phyloP scores from a whole-genome alignment of 1,139 yeast species.

The Suhomyces bribrorum region DNA sequence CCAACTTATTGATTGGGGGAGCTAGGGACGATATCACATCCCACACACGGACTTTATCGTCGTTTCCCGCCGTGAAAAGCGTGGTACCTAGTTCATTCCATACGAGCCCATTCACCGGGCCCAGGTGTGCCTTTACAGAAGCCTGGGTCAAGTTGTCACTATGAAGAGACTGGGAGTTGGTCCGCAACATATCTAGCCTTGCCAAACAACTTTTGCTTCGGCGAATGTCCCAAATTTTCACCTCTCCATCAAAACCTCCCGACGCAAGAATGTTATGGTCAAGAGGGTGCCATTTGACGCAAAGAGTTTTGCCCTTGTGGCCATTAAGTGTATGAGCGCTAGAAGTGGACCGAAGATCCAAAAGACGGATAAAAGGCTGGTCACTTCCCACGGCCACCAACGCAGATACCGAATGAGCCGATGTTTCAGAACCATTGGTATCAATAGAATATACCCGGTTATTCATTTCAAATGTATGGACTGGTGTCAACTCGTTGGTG shows the following conservation, averaged over 20 bases:
- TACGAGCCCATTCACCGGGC: conserved; percentile 69
- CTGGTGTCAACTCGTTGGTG: conserved; percentile 61
- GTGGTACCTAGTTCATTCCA: conserved; percentile 69
- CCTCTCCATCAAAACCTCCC: conserved; percentile 76
- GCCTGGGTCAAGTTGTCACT: conserved; percentile 32
- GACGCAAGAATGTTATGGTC: conserved; percentile 61
- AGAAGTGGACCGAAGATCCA: conserved; percentile 73
- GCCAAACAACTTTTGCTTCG: conserved; percentile 65
- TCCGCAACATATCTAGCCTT: conserved; percentile 53
- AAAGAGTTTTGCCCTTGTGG: conserved; percentile 62
- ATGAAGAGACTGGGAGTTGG: conserved; percentile 24
- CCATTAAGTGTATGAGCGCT: conserved; percentile 70
- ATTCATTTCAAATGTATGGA: conserved; percentile 60
- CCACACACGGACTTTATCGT: conserved; percentile 79
- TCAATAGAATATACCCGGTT: conserved; percentile 58
- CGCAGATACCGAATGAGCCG: conserved; percentile 41
- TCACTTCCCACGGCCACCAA: conserved; percentile 72
- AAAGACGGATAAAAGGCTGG: conserved; percentile 64
- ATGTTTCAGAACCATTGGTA: conserved; percentile 30
- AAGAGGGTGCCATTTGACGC: conserved; percentile 79
- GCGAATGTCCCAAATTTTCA: conserved; percentile 74
- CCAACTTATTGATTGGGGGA: conserved; percentile 57
- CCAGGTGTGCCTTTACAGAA: conserved; percentile 66
- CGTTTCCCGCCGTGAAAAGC: conserved; percentile 68
- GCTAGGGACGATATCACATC: conserved; percentile 50